Evolutionary conservation across 2,329 filamentous ascomycete genomes (phyloP).

Genomic region (Didymella pomorum): DNA sequence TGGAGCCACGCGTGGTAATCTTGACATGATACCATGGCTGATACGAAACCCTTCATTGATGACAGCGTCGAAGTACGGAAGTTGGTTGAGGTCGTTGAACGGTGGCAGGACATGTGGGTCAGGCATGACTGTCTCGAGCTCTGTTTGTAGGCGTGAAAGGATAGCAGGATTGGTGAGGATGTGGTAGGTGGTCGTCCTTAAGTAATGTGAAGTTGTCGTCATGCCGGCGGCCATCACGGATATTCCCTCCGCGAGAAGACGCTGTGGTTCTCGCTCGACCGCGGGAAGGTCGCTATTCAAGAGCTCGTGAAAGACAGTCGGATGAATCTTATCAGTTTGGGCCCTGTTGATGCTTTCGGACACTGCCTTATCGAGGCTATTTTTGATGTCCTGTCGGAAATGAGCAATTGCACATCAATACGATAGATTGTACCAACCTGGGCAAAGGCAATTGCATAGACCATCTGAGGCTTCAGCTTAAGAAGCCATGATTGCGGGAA

Average conservation of each 20-base stretch:
- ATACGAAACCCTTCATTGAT: no score
- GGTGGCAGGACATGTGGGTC: no score
- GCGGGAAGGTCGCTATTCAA: not conserved
- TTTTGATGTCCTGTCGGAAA: not conserved
- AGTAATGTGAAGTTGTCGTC: constrained; percentile 21
- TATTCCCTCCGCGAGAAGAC: constrained; percentile 22
- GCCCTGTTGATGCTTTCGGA: no score
- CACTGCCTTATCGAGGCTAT: not conserved
- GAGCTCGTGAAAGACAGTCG: constrained; percentile 4
- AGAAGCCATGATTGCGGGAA: not conserved
- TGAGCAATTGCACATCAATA: not conserved
- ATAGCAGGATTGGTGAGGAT: no score
- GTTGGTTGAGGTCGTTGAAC: no score
- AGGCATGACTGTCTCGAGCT: no score
- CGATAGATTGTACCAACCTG: not conserved
- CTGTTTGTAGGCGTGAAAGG: no score
- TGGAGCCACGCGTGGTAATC: no score
- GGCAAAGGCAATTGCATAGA: not conserved
- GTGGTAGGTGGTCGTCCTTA: constrained; percentile 28
- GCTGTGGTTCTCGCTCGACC: constrained; percentile 2
- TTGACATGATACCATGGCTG: no score
- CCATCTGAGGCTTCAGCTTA: not conserved
- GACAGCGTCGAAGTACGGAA: no score
- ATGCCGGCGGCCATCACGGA: constrained; percentile 22
- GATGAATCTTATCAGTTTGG: not conserved